These are phyloP conservation scores for Kwoniella europaea DNA, from an alignment of 768 basidiomycete genomes.

Conservation along the genomic window DNA sequence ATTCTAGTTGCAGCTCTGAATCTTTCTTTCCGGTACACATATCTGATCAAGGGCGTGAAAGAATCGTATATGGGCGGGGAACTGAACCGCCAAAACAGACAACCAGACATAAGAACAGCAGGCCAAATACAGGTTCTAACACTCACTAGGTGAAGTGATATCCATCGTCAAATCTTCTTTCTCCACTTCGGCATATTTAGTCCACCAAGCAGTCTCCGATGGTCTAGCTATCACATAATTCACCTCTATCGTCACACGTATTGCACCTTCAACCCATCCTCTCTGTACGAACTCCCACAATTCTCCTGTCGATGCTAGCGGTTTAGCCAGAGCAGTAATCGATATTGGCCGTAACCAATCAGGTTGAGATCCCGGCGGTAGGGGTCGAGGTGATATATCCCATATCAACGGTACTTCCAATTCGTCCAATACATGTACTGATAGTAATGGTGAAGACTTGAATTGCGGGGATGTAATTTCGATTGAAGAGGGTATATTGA, in stretches of 20 bases:
- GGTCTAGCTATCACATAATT: conserved; percentile 32
- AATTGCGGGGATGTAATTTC: conserved; percentile 25
- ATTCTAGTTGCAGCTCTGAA: neutral
- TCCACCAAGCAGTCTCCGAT: conserved; percentile 38
- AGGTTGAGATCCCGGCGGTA: conserved; percentile 4
- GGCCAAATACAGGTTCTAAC: neutral
- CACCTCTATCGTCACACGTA: conserved; percentile 34
- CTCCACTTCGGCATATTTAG: conserved; percentile 34
- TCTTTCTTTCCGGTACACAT: too few relatives aligned
- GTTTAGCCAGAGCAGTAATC: conserved; percentile 34
- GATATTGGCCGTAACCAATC: conserved; percentile 47
- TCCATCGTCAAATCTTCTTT: conserved; percentile 42
- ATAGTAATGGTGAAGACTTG: conserved; percentile 26
- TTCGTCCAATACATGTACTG: conserved; percentile 20
- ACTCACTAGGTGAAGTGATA: conserved; percentile 52
- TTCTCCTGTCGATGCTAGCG: conserved; percentile 40
- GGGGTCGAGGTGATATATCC: conserved; percentile 8
- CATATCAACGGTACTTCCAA: conserved; percentile 37
- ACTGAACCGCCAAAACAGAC: conserved; percentile 23
- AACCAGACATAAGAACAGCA: conserved; percentile 8
- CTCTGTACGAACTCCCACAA: conserved; percentile 45
- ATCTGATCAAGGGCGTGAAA: neutral
- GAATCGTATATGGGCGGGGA: conserved; percentile 24
- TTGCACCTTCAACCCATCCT: conserved; percentile 43
- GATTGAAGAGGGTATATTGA: conserved; percentile 27